Conservation (phyloP, 1,284 basidiomycete species). For the Ceratobasidium sp. region DNA sequence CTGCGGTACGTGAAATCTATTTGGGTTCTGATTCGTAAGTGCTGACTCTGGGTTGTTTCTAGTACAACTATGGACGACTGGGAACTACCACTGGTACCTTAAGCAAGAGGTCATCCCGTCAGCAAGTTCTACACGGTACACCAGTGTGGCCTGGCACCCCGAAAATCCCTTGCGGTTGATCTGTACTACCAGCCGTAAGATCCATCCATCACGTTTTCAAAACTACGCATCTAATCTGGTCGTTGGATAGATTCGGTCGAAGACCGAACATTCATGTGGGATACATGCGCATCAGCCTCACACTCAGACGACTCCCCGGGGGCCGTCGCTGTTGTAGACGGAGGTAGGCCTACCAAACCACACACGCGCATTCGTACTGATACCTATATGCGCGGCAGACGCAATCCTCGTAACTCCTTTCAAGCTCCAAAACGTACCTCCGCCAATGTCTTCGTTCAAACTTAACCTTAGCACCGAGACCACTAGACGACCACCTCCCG, state of each 20-base stretch:
- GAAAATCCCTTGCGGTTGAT: slow-evolving; percentile 80
- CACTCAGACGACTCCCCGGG: slow-evolving; percentile 84
- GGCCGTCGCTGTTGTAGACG: slow-evolving; percentile 90
- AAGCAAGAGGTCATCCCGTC: slow-evolving; percentile 85
- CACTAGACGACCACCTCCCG: slow-evolving; percentile 62
- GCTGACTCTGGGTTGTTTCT: slow-evolving; percentile 14
- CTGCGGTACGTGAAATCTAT: slow-evolving; percentile 66
- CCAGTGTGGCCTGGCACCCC: slow-evolving; percentile 86
- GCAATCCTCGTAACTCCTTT: slow-evolving; percentile 91
- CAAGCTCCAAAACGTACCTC: slow-evolving; percentile 92
- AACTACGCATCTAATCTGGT: slow-evolving; percentile 21
- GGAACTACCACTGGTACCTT: slow-evolving; percentile 98
- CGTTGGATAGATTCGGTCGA: slow-evolving; percentile 61
- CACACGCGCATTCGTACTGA: neutral
- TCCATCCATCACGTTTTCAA: neutral
- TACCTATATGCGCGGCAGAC: slow-evolving; percentile 60
- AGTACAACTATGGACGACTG: slow-evolving; percentile 96
- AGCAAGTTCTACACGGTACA: slow-evolving; percentile 67
- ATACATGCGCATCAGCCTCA: slow-evolving; percentile 75
- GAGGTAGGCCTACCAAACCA: slow-evolving; percentile 67
- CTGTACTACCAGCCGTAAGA: slow-evolving; percentile 69
- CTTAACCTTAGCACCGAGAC: slow-evolving; percentile 61
- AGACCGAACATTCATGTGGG: slow-evolving; percentile 79
- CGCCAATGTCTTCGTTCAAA: slow-evolving; percentile 89
- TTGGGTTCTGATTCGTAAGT: neutral